These are phyloP conservation scores for Rhizopus arrhizus DNA, from an alignment of 371 early-diverging fungal genomes.

Conservation along the genomic window DNA sequence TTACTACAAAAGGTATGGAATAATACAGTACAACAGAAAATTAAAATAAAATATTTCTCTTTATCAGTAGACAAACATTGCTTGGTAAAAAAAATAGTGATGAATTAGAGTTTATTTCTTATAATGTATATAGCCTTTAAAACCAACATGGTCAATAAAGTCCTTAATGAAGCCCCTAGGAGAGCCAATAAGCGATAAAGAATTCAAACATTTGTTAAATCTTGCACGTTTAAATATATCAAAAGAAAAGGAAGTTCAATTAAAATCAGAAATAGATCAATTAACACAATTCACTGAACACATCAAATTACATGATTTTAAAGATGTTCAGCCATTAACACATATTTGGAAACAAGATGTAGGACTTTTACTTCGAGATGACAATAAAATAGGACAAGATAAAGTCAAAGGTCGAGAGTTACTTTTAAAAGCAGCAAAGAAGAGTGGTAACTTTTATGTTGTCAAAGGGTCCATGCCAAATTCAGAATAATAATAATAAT, in stretches of 20 bases:
- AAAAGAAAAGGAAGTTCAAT: constrained; percentile 9
- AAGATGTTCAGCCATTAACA: constrained; percentile 30
- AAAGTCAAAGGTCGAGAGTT: constrained; percentile 28
- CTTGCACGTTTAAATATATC: constrained; percentile 36
- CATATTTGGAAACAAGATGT: constrained; percentile 38
- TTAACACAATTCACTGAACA: constrained; percentile 37
- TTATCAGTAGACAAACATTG: constrained; percentile 19
- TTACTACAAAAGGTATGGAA: constrained; percentile 14
- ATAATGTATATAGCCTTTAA: constrained; percentile 21
- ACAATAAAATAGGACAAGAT: constrained; percentile 10
- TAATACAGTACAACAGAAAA: not conserved
- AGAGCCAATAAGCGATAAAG: constrained; percentile 33
- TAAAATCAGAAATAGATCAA: constrained; percentile 38
- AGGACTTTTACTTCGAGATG: constrained; percentile 26
- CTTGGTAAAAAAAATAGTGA: constrained; percentile 8
- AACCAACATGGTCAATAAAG: constrained; percentile 38
- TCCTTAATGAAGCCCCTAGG: constrained; percentile 24
- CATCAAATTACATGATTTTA: constrained; percentile 24
- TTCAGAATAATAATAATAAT: not conserved
- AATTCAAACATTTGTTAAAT: constrained; percentile 35
- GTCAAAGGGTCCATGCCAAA: constrained; percentile 26
- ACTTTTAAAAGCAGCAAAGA: constrained; percentile 30
- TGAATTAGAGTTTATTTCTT: too few relatives aligned
- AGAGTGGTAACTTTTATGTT: constrained; percentile 41
- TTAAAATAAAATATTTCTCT: not conserved